phyloP scores from a whole-genome alignment of 2,329 filamentous ascomycete genomes.

The Westerdykella aurantiaca region DNA sequence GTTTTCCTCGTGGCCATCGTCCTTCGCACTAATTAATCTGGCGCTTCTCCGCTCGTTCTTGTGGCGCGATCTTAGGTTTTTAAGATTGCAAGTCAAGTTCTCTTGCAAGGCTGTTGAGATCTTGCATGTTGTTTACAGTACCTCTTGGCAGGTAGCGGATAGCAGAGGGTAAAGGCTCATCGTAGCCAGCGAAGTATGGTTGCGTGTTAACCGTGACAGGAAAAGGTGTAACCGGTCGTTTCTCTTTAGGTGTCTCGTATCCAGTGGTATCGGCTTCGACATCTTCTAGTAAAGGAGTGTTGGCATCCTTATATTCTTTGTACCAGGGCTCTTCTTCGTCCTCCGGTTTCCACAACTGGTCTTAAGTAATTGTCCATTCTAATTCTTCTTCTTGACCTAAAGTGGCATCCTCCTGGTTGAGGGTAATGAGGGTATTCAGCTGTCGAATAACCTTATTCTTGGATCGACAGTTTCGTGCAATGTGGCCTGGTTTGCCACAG shows the following conservation, averaged over 20 bases:
- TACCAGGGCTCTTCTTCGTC: not conserved
- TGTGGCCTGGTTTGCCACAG: too few species aligned
- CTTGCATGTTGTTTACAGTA: not conserved
- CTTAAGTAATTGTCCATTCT: too few species aligned
- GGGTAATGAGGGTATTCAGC: too few species aligned
- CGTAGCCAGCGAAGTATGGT: not conserved
- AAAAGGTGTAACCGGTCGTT: not conserved
- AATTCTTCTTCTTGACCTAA: too few species aligned
- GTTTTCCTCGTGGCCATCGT: not conserved
- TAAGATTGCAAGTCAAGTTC: not conserved
- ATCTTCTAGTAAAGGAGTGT: not conserved
- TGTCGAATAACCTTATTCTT: too few species aligned
- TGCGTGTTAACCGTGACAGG: not conserved
- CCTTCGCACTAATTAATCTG: not conserved
- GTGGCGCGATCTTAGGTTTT: not conserved
- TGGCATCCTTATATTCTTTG: not conserved
- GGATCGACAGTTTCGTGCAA: too few species aligned
- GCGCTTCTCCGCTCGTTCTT: not conserved
- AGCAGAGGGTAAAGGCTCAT: not conserved
- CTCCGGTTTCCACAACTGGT: not conserved
- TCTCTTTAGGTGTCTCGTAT: not conserved
- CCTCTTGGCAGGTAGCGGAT: not conserved
- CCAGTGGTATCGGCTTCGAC: not conserved
- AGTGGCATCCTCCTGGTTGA: too few species aligned
- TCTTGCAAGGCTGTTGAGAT: not conserved